A percentile compares a stretch with the other conserved stretches of the same genome.
These are phyloP conservation scores for Epichloe hybrida DNA, from an alignment of 2,329 filamentous ascomycete genomes.

Conservation along the genomic window DNA sequence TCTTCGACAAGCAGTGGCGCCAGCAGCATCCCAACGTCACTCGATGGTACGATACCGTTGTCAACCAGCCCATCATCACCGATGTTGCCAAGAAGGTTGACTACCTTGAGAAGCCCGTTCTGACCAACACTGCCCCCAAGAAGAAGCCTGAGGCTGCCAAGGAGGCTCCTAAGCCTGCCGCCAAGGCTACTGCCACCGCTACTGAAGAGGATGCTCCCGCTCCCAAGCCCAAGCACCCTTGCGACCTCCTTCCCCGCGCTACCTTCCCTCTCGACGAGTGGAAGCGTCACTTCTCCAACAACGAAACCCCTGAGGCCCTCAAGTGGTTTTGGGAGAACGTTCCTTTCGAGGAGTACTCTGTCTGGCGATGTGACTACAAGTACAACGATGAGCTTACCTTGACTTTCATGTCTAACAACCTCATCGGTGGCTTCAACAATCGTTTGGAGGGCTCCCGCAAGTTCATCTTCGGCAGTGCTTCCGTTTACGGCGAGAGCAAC, in stretches of 20 bases:
- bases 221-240: constrained; percentile 93
- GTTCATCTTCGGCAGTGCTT: constrained; percentile 85
- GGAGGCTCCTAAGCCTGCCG: constrained; percentile 46
- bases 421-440: constrained; percentile 94
- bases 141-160: constrained; percentile 67
- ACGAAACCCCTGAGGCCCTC: constrained; percentile 70
- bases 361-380: constrained; percentile 95
- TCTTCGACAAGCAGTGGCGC: constrained; percentile 89
- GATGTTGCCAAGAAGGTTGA: constrained; percentile 62
- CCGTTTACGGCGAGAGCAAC: constrained; percentile 81
- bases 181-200: constrained; percentile 16
- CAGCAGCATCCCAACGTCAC: constrained; percentile 68
- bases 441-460: constrained; percentile 97
- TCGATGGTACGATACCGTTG: constrained; percentile 90
- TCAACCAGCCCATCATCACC: constrained; percentile 85
- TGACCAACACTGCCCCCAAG: constrained; percentile 56
- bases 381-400: constrained; percentile 97
- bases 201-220: constrained; percentile 32
- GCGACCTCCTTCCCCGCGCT: constrained; percentile 69
- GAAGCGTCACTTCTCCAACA: constrained; percentile 99
- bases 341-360: constrained; percentile 87
- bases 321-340: constrained; percentile 98
- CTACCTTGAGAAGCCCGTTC: constrained; percentile 73
- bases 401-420: constrained; percentile 98
- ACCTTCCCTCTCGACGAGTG: constrained; percentile 84